Evolutionary conservation across 257 asterid species (phyloP).

Genomic region (Nicotiana obtusifolia): DNA sequence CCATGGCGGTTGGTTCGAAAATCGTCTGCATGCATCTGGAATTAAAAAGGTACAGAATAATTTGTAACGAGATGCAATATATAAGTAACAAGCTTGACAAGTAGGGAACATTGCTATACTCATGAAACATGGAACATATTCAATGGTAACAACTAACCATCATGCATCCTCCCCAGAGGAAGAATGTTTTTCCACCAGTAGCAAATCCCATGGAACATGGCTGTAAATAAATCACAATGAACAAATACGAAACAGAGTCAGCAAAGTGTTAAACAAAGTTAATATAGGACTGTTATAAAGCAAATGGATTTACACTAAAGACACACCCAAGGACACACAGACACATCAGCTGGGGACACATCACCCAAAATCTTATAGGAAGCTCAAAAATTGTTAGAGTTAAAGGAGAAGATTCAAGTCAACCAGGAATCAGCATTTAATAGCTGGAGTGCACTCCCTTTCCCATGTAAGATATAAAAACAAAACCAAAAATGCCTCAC

Average conservation of each 20-base stretch:
- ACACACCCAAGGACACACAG: not conserved
- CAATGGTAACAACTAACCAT: slow-evolving; percentile 45
- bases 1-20: slow-evolving; percentile 80
- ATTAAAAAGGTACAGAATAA: slow-evolving; percentile 10
- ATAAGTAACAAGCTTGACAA: not conserved
- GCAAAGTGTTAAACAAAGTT: slow-evolving; percentile 11
- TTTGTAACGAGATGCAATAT: slow-evolving; percentile 4
- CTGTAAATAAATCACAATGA: slow-evolving; percentile 32
- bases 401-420: not conserved
- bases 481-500: not conserved
- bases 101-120: not conserved
- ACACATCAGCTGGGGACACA: not conserved
- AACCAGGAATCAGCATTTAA: not conserved
- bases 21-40: slow-evolving; percentile 99
- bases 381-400: not conserved
- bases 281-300: not conserved
- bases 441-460: not conserved
- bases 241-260: slow-evolving; percentile 16
- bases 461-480: not conserved
- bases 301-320: not conserved
- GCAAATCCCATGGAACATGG: slow-evolving; percentile 99
- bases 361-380: not conserved
- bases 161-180: slow-evolving; percentile 99
- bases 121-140: slow-evolving; percentile 11
- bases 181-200: slow-evolving; percentile 96